Base-by-base conservation (phyloP, 192 early-diverging fungal species). In the Lunasporangiospora selenospora region DNA sequence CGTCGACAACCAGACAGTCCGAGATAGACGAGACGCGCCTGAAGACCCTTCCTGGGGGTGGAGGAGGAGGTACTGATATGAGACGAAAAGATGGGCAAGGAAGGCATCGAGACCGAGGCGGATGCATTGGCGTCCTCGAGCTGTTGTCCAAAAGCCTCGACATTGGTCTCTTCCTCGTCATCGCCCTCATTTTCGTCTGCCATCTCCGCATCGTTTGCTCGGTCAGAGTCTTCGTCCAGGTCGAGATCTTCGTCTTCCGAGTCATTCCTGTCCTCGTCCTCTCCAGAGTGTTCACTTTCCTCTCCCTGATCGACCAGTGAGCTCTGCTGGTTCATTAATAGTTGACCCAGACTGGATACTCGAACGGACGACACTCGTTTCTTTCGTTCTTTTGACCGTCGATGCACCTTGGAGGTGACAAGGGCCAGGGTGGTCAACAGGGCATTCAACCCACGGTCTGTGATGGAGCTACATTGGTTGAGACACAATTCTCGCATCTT, bases 401-500 rank as follows among this genome's bases (percentile, higher is more conserved):
- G 21, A 45, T 63, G 60, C 44, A 58, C 58, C 43, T 58, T 58
- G 27, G 58, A 63, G 24, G 47, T 58, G 0, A 30, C 55, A 16
- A 73, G 32, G 2, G 69, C 50, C 16, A 73, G 40, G 0, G 60
- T 61, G 0, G 69, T 58, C 23, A 73, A 37, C 2, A 73, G 24
- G 11, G 60, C 69, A 31, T 63, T 73, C 41, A 73, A 24, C 5
- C 69, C 69, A 1, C 69, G 48, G 41, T 73, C 69, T 30, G 69
- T 73, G 33, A 84, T 31, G 37, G 65, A 75, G 3, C 39, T 62
- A 41, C 82, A 84, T 7, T 67, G 62, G 12, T 77, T 75, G 46
- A 84, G 27, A 31, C 75, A 78, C 1, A 84, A 61, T 18, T 81
- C 78, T 24, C 52, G 57, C 8, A 84, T 62, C 18, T 75, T 69